Conservation (phyloP, 192 early-diverging fungal species). For the Obelidium mucronatum region DNA sequence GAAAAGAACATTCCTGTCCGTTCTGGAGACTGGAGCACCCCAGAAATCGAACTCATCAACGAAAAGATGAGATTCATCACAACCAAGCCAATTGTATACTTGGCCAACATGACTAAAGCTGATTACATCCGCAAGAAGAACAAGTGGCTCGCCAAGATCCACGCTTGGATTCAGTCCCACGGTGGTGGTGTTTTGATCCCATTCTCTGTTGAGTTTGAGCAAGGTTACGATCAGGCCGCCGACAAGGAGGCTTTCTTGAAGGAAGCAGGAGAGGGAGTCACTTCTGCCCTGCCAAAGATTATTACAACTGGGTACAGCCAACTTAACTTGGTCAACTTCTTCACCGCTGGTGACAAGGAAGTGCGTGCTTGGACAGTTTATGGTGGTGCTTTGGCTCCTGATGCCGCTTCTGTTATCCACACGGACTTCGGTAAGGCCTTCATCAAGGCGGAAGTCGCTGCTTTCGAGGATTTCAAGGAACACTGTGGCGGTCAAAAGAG, state of each 20-base stretch:
- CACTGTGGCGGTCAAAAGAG: constrained; percentile 68
- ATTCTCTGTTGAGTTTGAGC: constrained; percentile 86
- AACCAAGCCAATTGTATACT: constrained; percentile 60
- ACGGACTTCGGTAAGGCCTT: constrained; percentile 78
- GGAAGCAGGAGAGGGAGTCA: constrained; percentile 32
- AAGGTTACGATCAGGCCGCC: constrained; percentile 58
- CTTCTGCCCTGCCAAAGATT: constrained; percentile 85
- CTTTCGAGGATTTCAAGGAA: constrained; percentile 62
- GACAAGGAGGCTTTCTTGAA: constrained; percentile 55
- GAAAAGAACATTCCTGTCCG: constrained; percentile 85
- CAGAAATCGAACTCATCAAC: constrained; percentile 94
- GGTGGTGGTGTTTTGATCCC: constrained; percentile 72
- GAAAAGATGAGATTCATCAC: constrained; percentile 77
- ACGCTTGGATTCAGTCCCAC: constrained; percentile 46
- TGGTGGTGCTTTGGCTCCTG: constrained; percentile 78
- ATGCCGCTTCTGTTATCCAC: constrained; percentile 91
- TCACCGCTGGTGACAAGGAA: constrained; percentile 89
- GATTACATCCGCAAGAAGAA: constrained; percentile 95
- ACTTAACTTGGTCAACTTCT: constrained; percentile 90
- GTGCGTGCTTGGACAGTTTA: constrained; percentile 89
- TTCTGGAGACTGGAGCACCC: constrained; percentile 87
- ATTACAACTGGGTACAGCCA: constrained; percentile 85
- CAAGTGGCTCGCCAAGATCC: constrained; percentile 72
- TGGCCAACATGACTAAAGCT: constrained; percentile 86
- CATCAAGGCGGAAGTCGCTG: constrained; percentile 82